phyloP scores from a whole-genome alignment of 225 moss, liverwort and hornwort genomes.

The Rhytidiadelphus loreus region DNA sequence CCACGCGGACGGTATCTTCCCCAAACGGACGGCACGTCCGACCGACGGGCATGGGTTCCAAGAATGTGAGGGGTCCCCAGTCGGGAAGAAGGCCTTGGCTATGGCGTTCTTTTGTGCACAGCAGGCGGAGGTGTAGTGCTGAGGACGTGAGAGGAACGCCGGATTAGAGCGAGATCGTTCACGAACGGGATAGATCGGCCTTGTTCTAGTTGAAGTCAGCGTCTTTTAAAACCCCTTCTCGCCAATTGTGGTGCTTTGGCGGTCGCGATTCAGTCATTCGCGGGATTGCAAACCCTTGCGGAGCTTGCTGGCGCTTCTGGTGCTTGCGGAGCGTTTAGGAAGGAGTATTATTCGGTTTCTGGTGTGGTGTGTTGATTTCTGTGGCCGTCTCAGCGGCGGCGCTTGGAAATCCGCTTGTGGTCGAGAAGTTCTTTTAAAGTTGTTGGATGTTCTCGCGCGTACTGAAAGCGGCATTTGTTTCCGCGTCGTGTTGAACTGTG shows the following conservation, averaged over 20 bases:
- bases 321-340: neutral
- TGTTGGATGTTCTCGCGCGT: neutral
- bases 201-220: neutral
- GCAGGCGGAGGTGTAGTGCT: slow-evolving; percentile 6
- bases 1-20: neutral
- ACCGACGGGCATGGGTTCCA: neutral
- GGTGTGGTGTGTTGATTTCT: neutral
- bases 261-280: neutral
- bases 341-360: neutral
- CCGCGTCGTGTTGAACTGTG: neutral
- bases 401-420: neutral
- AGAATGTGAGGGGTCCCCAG: slow-evolving; percentile 18
- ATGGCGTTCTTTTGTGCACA: neutral
- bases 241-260: neutral
- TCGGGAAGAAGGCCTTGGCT: neutral
- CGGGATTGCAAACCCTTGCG: slow-evolving; percentile 8
- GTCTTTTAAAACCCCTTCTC: neutral
- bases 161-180: neutral
- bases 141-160: neutral
- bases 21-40: neutral
- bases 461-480: neutral
- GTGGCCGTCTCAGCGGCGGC: neutral
- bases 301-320: neutral
- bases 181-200: neutral
- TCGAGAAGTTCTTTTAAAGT: neutral